These are phyloP conservation scores for Aspergillus flavus DNA, from an alignment of 2,329 filamentous ascomycete genomes.

Conservation along the genomic window DNA sequence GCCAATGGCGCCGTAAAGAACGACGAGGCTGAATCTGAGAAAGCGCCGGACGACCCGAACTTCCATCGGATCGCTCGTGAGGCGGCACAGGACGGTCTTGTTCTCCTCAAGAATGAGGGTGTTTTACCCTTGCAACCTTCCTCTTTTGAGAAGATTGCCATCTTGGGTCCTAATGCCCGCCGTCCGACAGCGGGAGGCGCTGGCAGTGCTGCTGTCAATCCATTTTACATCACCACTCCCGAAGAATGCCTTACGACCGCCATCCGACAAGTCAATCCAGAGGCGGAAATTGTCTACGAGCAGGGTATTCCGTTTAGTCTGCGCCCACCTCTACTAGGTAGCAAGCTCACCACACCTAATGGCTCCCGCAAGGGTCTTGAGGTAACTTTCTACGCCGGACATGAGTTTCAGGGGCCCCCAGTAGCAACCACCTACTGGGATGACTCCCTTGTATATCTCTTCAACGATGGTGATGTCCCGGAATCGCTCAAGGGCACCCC, in stretches of 20 bases:
- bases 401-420: neutral
- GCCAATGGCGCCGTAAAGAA: neutral
- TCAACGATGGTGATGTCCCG: slow-evolving; percentile 10
- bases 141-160: neutral
- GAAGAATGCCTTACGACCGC: slow-evolving; percentile 1
- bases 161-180: slow-evolving; percentile 11
- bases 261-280: neutral
- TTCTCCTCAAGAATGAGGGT: slow-evolving; percentile 10
- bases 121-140: slow-evolving; percentile 1
- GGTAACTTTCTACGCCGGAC: neutral
- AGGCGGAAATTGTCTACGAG: neutral
- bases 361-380: neutral
- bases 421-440: slow-evolving; percentile 4
- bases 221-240: slow-evolving; percentile 8
- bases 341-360: neutral
- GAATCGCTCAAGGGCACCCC: neutral
- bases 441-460: slow-evolving; percentile 7
- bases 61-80: neutral
- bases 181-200: slow-evolving; percentile 7
- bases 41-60: neutral
- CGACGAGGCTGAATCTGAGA: neutral
- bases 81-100: neutral
- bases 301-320: neutral
- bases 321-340: neutral
- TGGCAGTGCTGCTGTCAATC: slow-evolving; percentile 11